These are phyloP conservation scores for Thalassiosira hispida DNA, from an alignment of 352 stramenopile genomes.

Conservation along the genomic window DNA sequence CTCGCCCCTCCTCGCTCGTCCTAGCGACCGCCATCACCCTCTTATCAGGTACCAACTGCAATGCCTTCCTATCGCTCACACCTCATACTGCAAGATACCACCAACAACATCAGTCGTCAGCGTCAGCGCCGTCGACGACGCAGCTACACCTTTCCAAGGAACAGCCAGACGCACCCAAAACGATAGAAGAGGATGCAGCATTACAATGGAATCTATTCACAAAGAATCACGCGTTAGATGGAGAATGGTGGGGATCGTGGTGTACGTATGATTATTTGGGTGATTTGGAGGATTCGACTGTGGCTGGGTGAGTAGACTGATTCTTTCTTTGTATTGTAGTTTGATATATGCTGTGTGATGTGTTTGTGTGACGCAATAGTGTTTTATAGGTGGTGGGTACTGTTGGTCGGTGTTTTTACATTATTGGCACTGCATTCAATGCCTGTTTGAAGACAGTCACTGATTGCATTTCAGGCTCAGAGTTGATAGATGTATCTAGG, in stretches of 20 bases:
- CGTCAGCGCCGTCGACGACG: constrained; percentile 11
- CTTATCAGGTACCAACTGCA: constrained; percentile 6
- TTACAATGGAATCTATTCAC: constrained; percentile 82
- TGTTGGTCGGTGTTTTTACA: too few species aligned
- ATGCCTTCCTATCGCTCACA: constrained; percentile 25
- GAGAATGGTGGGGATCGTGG: constrained; percentile 81
- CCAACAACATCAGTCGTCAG: background rate
- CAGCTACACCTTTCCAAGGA: background rate
- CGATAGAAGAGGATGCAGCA: constrained; percentile 51
- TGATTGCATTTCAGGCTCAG: too few species aligned
- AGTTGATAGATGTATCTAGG: too few species aligned
- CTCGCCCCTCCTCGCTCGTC: background rate
- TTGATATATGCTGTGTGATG: background rate
- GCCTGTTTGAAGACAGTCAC: too few species aligned
- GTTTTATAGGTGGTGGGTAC: too few species aligned
- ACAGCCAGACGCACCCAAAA: constrained; percentile 47
- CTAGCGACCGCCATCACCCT: constrained; percentile 5
- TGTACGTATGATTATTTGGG: constrained; percentile 82
- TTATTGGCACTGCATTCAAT: too few species aligned
- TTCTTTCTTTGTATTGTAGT: constrained; percentile 8
- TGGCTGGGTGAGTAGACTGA: constrained; percentile 49
- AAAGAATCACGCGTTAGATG: constrained; percentile 72
- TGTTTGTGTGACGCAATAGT: too few species aligned
- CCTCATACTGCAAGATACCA: background rate
- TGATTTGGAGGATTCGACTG: constrained; percentile 73